Percentiles rank a stretch among this genome's conserved stretches.
Evolutionary conservation across 495 filamentous ascomycete genomes (phyloP).

Genomic region (Aspergillus olivimuriae): DNA sequence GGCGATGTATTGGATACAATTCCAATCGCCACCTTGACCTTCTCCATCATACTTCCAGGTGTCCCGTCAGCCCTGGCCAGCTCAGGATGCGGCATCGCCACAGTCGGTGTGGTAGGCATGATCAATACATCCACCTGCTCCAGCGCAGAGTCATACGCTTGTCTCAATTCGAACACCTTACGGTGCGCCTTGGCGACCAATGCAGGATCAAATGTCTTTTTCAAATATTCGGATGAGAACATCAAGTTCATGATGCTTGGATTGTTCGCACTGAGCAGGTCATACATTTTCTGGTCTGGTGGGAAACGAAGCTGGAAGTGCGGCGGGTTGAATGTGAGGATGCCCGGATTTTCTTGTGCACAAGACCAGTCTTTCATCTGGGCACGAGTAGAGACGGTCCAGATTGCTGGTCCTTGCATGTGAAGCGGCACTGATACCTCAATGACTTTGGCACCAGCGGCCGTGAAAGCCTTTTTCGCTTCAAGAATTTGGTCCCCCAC

Average conservation of each 20-base stretch:
- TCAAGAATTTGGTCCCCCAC: constrained; percentile 37
- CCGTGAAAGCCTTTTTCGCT: constrained; percentile 30
- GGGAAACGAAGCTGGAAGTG: constrained; percentile 20
- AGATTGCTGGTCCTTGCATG: constrained; percentile 35
- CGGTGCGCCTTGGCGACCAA: constrained; percentile 36
- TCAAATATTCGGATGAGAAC: constrained; percentile 26
- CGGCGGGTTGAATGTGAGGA: constrained; percentile 18
- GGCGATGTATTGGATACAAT: constrained; percentile 45
- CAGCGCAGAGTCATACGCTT: constrained; percentile 39
- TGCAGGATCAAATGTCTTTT: constrained; percentile 14
- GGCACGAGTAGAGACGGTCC: constrained; percentile 36
- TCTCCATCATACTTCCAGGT: constrained; percentile 19
- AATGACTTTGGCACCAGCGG: constrained; percentile 41
- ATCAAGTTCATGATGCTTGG: constrained; percentile 26
- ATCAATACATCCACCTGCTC: constrained; percentile 39
- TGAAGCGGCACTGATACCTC: constrained; percentile 49
- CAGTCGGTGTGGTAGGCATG: constrained; percentile 35
- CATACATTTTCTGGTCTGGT: constrained; percentile 26
- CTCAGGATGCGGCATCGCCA: constrained; percentile 28
- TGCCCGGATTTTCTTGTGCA: constrained; percentile 24
- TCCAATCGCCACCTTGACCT: constrained; percentile 29
- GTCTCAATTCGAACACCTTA: constrained; percentile 34
- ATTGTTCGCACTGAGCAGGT: constrained; percentile 22
- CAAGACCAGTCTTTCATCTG: constrained; percentile 26
- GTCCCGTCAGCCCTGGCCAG: constrained; percentile 5